phyloP scores from a whole-genome alignment of 2,329 filamentous ascomycete genomes.

The Thelonectria rubi region DNA sequence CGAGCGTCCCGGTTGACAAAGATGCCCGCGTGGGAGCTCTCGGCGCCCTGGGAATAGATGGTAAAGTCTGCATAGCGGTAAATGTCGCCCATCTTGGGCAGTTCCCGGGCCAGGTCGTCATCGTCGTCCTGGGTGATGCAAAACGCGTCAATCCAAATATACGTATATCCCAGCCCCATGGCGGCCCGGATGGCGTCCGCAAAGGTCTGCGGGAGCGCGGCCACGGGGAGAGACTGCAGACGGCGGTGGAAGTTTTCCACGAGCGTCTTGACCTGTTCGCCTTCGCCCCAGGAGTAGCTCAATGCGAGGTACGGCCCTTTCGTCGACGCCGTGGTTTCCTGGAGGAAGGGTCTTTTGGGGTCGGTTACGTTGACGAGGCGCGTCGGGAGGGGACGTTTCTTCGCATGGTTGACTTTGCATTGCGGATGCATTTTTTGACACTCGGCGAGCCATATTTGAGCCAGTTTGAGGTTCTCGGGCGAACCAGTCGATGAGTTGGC shows the following conservation, averaged over 20 bases:
- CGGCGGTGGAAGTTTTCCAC: constrained; percentile 3
- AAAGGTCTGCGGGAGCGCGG: constrained; percentile 14
- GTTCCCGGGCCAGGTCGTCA: constrained; percentile 15
- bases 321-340: not conserved
- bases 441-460: constrained; percentile 1
- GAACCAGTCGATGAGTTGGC: constrained; percentile 2
- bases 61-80: constrained; percentile 30
- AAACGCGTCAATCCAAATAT: constrained; percentile 17
- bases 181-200: constrained; percentile 15
- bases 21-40: constrained; percentile 22
- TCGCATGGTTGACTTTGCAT: not conserved
- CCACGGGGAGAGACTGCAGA: constrained; percentile 8
- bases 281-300: constrained; percentile 27
- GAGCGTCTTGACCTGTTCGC: not conserved
- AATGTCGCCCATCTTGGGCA: constrained; percentile 31
- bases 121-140: constrained; percentile 30
- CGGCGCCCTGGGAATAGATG: constrained; percentile 26
- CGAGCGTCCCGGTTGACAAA: constrained; percentile 16
- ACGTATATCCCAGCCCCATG: constrained; percentile 15
- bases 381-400: not conserved
- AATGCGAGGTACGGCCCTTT: constrained; percentile 19
- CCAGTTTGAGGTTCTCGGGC: not conserved
- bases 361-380: constrained; percentile 19
- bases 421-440: constrained; percentile 2
- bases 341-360: constrained; percentile 7